Percentiles rank a stretch among this genome's conserved stretches.
Evolutionary conservation across 2,329 filamentous ascomycete species (phyloP).

Genomic region (Venturia aucupariae): DNA sequence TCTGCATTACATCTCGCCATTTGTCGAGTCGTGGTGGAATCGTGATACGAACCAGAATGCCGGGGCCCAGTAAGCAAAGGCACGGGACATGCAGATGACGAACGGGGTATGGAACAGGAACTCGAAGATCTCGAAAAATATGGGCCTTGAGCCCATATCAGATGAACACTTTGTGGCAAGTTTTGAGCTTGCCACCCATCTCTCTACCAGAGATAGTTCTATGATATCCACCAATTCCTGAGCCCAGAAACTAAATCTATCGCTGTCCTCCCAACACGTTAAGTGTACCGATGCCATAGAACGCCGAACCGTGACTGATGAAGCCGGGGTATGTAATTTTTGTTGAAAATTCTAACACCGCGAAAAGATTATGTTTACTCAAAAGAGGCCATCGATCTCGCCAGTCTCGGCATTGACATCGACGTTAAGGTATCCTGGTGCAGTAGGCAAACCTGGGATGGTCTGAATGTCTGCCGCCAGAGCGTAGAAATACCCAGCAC

Average conservation of each 20-base stretch:
- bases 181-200: not conserved
- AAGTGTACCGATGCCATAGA: not conserved
- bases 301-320: constrained; percentile 8
- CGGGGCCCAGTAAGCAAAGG: not conserved
- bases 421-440: constrained; percentile 90
- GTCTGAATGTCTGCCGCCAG: constrained; percentile 97
- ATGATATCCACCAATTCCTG: not conserved
- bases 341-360: constrained; percentile 2
- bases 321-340: constrained; percentile 8
- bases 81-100: not conserved
- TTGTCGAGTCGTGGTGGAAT: not conserved
- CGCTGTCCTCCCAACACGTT: not conserved
- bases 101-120: not conserved
- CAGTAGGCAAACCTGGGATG: constrained; percentile 89
- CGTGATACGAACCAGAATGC: not conserved
- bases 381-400: constrained; percentile 68
- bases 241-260: not conserved
- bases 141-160: not conserved
- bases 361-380: constrained; percentile 24
- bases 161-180: not conserved
- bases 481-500: constrained; percentile 88
- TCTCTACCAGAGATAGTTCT: not conserved
- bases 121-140: not conserved
- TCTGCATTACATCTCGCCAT: not conserved
- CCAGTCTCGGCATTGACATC: constrained; percentile 52